A percentile compares a stretch with the other conserved stretches of the same genome.
phyloP scores from a whole-genome alignment of 2,329 filamentous ascomycete species.

The Didymellaceae sp. region DNA sequence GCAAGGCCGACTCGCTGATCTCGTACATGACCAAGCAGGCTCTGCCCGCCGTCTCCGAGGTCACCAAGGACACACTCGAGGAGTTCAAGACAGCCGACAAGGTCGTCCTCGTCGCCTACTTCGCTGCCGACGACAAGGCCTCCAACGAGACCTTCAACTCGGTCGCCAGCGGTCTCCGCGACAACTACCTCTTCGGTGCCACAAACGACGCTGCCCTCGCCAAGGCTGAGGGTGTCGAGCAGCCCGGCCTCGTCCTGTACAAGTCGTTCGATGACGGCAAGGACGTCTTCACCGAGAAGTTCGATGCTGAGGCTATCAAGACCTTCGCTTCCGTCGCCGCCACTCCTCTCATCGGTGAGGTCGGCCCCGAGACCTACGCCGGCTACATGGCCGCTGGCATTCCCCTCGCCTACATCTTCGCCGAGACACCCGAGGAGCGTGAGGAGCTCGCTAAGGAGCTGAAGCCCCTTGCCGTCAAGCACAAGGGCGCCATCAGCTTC shows the following conservation, averaged over 20 bases:
- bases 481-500: conserved; percentile 96
- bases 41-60: conserved; percentile 84
- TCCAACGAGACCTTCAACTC: conserved; percentile 85
- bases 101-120: conserved; percentile 90
- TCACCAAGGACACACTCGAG: conserved; percentile 82
- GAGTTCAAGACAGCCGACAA: conserved; percentile 99
- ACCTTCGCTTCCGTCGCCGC: conserved; percentile 83
- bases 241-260: conserved; percentile 90
- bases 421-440: conserved; percentile 90
- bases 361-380: conserved; percentile 95
- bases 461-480: conserved; percentile 86
- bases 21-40: conserved; percentile 99
- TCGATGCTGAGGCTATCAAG: conserved; percentile 80
- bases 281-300: conserved; percentile 79
- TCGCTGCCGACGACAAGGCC: conserved; percentile 78
- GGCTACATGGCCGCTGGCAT: conserved; percentile 92
- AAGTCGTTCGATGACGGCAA: conserved; percentile 98
- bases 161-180: conserved; percentile 77
- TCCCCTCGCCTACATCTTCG: conserved; percentile 96
- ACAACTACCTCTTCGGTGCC: conserved; percentile 91
- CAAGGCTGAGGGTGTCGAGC: conserved; percentile 86
- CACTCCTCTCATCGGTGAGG: conserved; percentile 91
- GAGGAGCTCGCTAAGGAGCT: conserved; percentile 76
- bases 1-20: conserved; percentile 79
- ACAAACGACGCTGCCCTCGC: conserved; percentile 83